These are phyloP conservation scores for Suhomyces maxii DNA, from an alignment of 1,139 yeast species.

Conservation along the genomic window DNA sequence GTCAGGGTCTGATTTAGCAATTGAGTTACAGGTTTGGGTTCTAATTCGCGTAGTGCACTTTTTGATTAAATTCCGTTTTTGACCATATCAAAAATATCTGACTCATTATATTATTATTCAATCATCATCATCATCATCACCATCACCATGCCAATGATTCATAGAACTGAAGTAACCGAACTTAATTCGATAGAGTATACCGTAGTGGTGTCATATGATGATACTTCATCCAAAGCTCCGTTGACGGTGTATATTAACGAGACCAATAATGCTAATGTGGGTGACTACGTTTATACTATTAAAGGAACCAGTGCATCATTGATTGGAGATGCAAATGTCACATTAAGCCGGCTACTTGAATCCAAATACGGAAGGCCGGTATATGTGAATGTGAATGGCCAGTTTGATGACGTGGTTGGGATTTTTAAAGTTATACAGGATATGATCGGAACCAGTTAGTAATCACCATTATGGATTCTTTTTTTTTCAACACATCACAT, in stretches of 20 bases:
- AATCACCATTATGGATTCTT: background rate
- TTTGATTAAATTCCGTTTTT: background rate
- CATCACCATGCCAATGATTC: slow-evolving; percentile 10
- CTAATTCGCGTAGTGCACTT: background rate
- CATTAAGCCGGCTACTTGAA: slow-evolving; percentile 13
- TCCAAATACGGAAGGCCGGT: slow-evolving; percentile 15
- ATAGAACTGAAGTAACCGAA: slow-evolving; percentile 4
- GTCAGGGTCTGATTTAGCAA: background rate
- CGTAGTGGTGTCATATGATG: slow-evolving; percentile 14
- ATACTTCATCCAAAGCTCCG: slow-evolving; percentile 13
- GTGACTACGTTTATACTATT: slow-evolving; percentile 24
- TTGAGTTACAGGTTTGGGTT: background rate
- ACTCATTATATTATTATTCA: background rate
- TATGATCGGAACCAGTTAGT: background rate
- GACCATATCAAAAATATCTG: background rate
- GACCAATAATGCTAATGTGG: slow-evolving; percentile 15
- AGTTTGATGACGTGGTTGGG: slow-evolving; percentile 12
- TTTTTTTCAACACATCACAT: too few relatives aligned
- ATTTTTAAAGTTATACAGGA: slow-evolving; percentile 12
- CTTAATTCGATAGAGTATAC: slow-evolving; percentile 16
- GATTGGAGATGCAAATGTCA: slow-evolving; percentile 1
- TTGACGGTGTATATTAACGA: slow-evolving; percentile 21
- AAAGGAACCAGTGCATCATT: slow-evolving; percentile 11
- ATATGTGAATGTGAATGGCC: slow-evolving; percentile 17
- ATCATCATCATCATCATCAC: background rate